Evolutionary conservation across 441 rosid species (phyloP).

Genomic region (Adansonia gregorii): DNA sequence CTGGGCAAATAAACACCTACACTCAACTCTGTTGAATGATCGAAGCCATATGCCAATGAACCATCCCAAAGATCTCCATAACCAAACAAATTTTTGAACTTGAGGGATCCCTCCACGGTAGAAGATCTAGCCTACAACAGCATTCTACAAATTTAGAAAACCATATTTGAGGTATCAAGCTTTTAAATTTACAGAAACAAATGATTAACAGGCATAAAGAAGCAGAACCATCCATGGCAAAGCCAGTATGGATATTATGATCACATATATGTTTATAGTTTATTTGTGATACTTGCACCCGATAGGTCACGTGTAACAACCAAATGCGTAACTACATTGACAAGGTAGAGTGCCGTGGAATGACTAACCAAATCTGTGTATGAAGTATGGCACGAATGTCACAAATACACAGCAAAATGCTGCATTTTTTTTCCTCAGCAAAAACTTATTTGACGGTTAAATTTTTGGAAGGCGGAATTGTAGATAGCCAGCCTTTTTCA

Average conservation of each 20-base stretch:
- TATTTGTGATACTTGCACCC: neutral
- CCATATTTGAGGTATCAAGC: neutral
- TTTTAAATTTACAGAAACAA: neutral
- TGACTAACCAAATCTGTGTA: neutral
- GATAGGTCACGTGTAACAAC: neutral
- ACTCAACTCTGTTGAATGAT: conserved; percentile 78
- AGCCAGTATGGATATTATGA: conserved; percentile 1
- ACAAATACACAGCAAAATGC: neutral
- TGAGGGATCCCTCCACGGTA: conserved; percentile 78
- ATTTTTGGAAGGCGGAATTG: neutral
- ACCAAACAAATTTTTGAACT: conserved; percentile 85
- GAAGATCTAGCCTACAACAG: conserved; percentile 80
- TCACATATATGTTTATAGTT: neutral
- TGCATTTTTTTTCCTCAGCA: neutral
- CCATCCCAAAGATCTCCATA: conserved; percentile 95
- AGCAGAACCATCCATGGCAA: conserved; percentile 2
- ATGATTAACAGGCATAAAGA: neutral
- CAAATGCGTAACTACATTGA: neutral
- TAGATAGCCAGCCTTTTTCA: neutral
- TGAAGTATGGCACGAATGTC: neutral
- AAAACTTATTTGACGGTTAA: neutral
- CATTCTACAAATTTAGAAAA: conserved; percentile 23
- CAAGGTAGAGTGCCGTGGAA: neutral
- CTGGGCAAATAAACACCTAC: conserved; percentile 79
- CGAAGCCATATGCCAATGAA: conserved; percentile 81